Conservation (phyloP, 2,329 filamentous ascomycete species). For the Sarocladium oryzae region DNA sequence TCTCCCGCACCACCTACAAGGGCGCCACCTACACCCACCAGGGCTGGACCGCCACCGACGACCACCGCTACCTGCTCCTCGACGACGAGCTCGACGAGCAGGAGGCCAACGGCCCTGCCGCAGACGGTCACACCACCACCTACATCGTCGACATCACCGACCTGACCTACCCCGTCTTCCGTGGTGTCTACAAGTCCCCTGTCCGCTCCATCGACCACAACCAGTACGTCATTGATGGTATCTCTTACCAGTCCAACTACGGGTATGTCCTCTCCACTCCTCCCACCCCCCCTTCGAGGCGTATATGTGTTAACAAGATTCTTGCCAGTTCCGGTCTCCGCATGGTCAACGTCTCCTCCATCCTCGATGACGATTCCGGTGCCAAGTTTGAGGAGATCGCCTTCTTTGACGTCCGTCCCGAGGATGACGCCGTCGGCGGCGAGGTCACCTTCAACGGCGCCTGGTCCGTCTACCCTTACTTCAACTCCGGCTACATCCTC, state of each 20-base stretch:
- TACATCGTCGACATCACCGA: constrained; percentile 40
- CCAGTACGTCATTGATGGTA: constrained; percentile 35
- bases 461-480: constrained; percentile 42
- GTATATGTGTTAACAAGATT: no score
- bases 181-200: constrained; percentile 32
- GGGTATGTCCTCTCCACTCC: constrained; percentile 14
- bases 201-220: constrained; percentile 38
- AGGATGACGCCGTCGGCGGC: constrained; percentile 41
- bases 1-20: constrained; percentile 47
- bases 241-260: constrained; percentile 41
- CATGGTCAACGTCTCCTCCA: constrained; percentile 25
- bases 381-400: constrained; percentile 31
- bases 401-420: constrained; percentile 41
- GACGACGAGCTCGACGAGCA: constrained; percentile 48
- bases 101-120: constrained; percentile 31
- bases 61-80: constrained; percentile 36
- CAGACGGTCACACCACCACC: constrained; percentile 31
- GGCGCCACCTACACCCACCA: constrained; percentile 51
- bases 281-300: background rate
- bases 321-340: constrained; percentile 34
- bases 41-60: constrained; percentile 40
- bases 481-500: constrained; percentile 37
- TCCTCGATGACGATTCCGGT: constrained; percentile 30
- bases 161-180: constrained; percentile 30
- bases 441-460: constrained; percentile 31